Evolutionary conservation across 306 rosid genomes (phyloP).

Genomic region (Cyclanthera cordifolia): DNA sequence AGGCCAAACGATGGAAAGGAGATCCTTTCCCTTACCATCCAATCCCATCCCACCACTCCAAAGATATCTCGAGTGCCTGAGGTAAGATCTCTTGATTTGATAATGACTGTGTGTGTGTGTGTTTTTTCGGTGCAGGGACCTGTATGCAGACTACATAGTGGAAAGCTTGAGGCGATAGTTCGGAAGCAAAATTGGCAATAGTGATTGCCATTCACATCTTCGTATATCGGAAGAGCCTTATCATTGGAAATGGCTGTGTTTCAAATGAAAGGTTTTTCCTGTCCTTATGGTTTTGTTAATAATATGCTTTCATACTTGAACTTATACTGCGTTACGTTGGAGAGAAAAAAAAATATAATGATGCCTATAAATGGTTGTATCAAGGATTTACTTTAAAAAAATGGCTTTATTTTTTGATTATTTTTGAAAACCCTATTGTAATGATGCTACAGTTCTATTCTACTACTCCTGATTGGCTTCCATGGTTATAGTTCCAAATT

Average conservation of each 20-base stretch:
- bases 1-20: no score
- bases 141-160: slow-evolving; percentile 88
- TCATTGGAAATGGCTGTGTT: no score
- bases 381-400: not conserved
- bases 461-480: not conserved
- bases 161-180: slow-evolving; percentile 88
- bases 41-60: no score
- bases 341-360: no score
- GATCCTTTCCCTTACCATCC: no score
- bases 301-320: slow-evolving; percentile 11
- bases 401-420: not conserved
- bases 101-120: not conserved
- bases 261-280: not conserved
- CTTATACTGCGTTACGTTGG: not conserved
- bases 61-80: not conserved
- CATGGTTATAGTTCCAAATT: not conserved
- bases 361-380: slow-evolving; percentile 1
- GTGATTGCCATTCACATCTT: not conserved
- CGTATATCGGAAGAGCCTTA: no score
- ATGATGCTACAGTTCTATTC: not conserved
- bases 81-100: not conserved
- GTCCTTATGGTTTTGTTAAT: slow-evolving; percentile 2
- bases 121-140: slow-evolving; percentile 35
- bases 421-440: slow-evolving; percentile 1
- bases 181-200: not conserved